Evolutionary conservation across 139 green algal species (phyloP), one percentile per base, ranked within the genome.

Genomic region (Zygnema cylindricum): DNA sequence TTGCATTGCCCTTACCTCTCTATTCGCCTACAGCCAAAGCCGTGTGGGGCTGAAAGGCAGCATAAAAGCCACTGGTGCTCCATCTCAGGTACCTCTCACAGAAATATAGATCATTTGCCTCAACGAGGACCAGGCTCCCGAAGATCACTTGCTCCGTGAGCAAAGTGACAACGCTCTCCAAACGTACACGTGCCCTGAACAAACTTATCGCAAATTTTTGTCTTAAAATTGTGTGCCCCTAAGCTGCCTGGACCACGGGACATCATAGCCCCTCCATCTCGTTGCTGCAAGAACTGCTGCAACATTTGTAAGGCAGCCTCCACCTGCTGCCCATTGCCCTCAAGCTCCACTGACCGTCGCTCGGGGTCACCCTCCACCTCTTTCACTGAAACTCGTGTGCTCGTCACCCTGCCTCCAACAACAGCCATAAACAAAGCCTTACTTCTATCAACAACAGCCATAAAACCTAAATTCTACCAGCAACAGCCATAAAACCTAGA

Each of bases 141-240:
- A 73, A 89, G n/a, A 43, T 89, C 85, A n/a, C 35, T 41, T n/a
- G 85, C 36, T 41, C 81, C 35, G 82, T 89, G 85, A 36, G 85
- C 85, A 43, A 89, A 89, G 25, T 89, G 85, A 43, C 85, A 89
- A 3, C 85, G 76, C 69, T 89, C 81, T 33, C 85, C 85, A 63
- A 89, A 89, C 1, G 85, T 89, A n/a, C 85, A 89, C 25, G 77
- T 89, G 25, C 85, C 85, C 11, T 42, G 22, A 3, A 57, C 32
- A 54, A 79, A 89, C 2, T 90, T 90, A 57, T 89, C 85, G 55
- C 85, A 89, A 49, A 89, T 89, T 78, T 43, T 89, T 2, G 85
- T 89, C 32, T 89, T 89, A 32, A 81, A 89, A 41, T 89, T 89
- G 78, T 89, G 85, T 16, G 85, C 40, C n/a, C 85, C 85, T 1